Percentiles rank a stretch among this genome's conserved stretches.
Evolutionary conservation across 176 grass and related monocot species (phyloP).

Genomic region (Aegilops longissima): DNA sequence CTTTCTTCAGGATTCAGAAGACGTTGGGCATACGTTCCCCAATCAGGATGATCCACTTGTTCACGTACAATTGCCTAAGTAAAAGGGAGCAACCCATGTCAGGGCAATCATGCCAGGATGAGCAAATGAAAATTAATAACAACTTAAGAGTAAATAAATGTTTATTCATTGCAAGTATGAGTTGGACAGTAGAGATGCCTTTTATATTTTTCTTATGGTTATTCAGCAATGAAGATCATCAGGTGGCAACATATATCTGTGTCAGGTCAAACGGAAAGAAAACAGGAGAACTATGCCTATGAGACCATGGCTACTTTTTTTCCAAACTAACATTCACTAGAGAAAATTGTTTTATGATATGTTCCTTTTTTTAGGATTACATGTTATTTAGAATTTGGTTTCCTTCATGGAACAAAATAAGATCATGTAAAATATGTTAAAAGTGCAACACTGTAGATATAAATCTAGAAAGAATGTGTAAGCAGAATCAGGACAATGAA

Average conservation of each 20-base stretch:
- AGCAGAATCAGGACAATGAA: constrained; percentile 23
- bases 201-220: constrained; percentile 10
- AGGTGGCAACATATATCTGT: constrained; percentile 9
- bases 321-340: background rate
- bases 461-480: background rate
- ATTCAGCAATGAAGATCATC: constrained; percentile 12
- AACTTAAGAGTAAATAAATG: constrained; percentile 13
- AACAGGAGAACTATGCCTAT: background rate
- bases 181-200: background rate
- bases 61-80: constrained; percentile 69
- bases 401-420: background rate
- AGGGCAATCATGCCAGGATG: constrained; percentile 10
- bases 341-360: constrained; percentile 20
- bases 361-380: background rate
- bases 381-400: background rate
- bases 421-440: constrained; percentile 3
- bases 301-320: background rate
- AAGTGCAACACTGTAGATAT: background rate
- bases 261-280: constrained; percentile 6
- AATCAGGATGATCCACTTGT: constrained; percentile 67
- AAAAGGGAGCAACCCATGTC: constrained; percentile 28
- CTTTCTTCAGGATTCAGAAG: constrained; percentile 82
- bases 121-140: constrained; percentile 1
- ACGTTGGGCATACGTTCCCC: constrained; percentile 79
- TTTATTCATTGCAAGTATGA: background rate